Evolutionary conservation across 2,329 filamentous ascomycete species (phyloP).

Genomic region (Rhinocladiella mackenziei): DNA sequence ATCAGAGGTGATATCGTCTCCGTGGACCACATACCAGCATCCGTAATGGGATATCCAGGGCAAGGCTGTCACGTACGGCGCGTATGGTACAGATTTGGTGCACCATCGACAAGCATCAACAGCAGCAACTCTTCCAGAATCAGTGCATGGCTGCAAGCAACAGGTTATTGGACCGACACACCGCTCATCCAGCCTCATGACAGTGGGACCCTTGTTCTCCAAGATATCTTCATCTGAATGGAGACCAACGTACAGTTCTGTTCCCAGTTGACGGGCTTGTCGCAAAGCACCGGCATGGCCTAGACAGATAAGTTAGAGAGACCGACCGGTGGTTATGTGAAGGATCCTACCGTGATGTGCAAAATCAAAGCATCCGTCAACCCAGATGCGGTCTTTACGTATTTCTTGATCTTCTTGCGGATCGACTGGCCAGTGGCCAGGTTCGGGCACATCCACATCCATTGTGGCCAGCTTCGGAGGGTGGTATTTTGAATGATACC

Average conservation of each 20-base stretch:
- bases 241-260: slow-evolving; percentile 83
- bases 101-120: slow-evolving; percentile 96
- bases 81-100: slow-evolving; percentile 74
- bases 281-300: slow-evolving; percentile 96
- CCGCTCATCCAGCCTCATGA: slow-evolving; percentile 92
- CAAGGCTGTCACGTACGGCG: slow-evolving; percentile 90
- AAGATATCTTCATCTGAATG: slow-evolving; percentile 95
- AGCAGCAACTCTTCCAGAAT: slow-evolving; percentile 64
- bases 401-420: slow-evolving; percentile 58
- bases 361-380: slow-evolving; percentile 99
- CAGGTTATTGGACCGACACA: slow-evolving; percentile 28
- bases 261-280: slow-evolving; percentile 86
- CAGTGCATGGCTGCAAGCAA: slow-evolving; percentile 25
- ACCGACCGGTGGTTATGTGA: slow-evolving; percentile 16
- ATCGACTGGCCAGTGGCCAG: slow-evolving; percentile 61
- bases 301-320: slow-evolving; percentile 35
- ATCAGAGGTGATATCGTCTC: slow-evolving; percentile 95
- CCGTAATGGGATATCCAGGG: slow-evolving; percentile 94
- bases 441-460: slow-evolving; percentile 43
- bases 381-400: slow-evolving; percentile 77
- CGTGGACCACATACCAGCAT: slow-evolving; percentile 92
- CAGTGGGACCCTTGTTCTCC: slow-evolving; percentile 94
- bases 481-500: neutral
- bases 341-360: slow-evolving; percentile 76
- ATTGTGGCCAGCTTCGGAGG: slow-evolving; percentile 1